Base-by-base conservation (phyloP, 345 rosid genomes). In the Carallia pectinifolia region DNA sequence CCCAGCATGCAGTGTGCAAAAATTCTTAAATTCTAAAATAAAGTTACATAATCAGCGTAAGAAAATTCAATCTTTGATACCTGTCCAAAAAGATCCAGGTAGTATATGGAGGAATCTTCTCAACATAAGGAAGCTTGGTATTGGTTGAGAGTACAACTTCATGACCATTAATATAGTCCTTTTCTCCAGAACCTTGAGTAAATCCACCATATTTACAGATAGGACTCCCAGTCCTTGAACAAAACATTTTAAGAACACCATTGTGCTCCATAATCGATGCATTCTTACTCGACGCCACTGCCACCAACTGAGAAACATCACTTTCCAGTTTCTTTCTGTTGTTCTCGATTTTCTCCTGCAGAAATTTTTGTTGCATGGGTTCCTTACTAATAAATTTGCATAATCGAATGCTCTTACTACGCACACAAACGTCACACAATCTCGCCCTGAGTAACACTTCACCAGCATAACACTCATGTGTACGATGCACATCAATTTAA, bases 1-100 rank as follows among this genome's bases (percentile, higher is more conserved):
- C 17, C 17, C 50, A 44, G 3, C 50, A 44, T 44, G 50, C 50
- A 3, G 12, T 44, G 8, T 10, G 50, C 17, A 0, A 40, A 9
- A 40, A 8, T 8, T 10, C 48, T 40, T 40, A 12, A 44, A 44
- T 44, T 44, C 13, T 44, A 44, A 44, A 15, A 44, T 44, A 44
- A 44, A 44, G 12, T 44, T 44, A 4, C 50, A 44, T 44, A 10
- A 12, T 44, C 12, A 4, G 3, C 12, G 50, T 4, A 44, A 10
- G 16, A 44, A 16, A 74, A 8, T 15, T 31, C 53, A 48, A 34
- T 67, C 53, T 59, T 30, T 53, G 83, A 65, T 86, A 86, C 99
- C 87, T 95, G 78, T 92, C 96, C 92, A 95, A 80, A 80, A 92
- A 95, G 47, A 95, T 89, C 99, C 99, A 95, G 50, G 96, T 85